Evolutionary conservation across 331 rosid genomes (phyloP).

Genomic region (Rhamnella rubrinervis): DNA sequence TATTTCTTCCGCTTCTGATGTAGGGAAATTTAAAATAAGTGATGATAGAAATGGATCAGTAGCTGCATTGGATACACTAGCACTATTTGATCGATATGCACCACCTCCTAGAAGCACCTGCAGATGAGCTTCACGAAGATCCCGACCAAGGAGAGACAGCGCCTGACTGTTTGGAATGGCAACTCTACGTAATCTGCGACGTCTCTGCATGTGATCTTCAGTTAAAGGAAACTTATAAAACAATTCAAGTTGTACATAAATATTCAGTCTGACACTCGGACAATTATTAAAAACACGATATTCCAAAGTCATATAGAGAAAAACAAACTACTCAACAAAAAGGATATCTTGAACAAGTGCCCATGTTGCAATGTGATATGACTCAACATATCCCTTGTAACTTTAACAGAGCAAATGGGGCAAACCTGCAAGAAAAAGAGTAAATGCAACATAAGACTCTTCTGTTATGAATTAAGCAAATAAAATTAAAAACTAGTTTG

Average conservation of each 20-base stretch:
- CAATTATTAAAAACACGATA: not conserved
- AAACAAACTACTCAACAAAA: conserved; percentile 16
- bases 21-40: conserved; percentile 79
- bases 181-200: conserved; percentile 78
- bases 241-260: conserved; percentile 4
- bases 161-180: conserved; percentile 87
- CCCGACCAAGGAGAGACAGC: conserved; percentile 81
- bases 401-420: conserved; percentile 91
- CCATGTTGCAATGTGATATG: conserved; percentile 93
- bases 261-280: conserved; percentile 1
- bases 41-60: conserved; percentile 88
- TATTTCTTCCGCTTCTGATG: conserved; percentile 84
- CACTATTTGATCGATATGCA: conserved; percentile 62
- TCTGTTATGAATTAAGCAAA: conserved; percentile 13
- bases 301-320: conserved; percentile 2
- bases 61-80: conserved; percentile 54
- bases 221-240: conserved; percentile 47
- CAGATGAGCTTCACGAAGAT: conserved; percentile 97
- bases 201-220: conserved; percentile 77
- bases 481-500: not conserved
- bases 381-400: conserved; percentile 80
- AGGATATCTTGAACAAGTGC: conserved; percentile 96
- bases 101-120: conserved; percentile 81
- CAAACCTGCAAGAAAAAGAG: conserved; percentile 65
- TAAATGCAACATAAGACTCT: conserved; percentile 29